phyloP scores from a whole-genome alignment of 108 stramenopile genomes.

The Schizochytrium sp. region DNA sequence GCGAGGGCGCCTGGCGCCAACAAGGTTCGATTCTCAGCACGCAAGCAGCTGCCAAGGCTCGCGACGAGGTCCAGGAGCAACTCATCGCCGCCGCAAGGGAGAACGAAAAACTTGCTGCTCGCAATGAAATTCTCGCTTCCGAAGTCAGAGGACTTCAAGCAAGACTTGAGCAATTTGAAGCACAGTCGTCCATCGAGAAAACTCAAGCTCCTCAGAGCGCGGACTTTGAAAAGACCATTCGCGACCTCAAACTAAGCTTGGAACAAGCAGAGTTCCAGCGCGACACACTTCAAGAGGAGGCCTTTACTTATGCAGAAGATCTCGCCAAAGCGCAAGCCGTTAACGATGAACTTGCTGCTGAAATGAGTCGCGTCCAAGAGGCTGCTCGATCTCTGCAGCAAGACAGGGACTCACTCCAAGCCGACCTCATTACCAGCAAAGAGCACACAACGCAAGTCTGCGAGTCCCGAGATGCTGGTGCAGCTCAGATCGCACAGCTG shows the following conservation, averaged over 20 bases:
- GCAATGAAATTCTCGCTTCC: neutral
- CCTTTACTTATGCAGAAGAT: neutral
- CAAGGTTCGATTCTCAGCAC: neutral
- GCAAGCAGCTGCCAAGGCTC: neutral
- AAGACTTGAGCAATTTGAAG: neutral
- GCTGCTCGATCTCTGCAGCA: no score
- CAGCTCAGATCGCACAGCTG: no score
- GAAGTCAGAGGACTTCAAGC: neutral
- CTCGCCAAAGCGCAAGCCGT: neutral
- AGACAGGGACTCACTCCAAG: no score
- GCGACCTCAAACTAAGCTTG: no score
- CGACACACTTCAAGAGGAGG: neutral
- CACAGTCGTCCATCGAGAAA: neutral
- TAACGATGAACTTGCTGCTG: neutral
- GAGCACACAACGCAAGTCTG: no score
- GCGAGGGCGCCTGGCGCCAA: neutral
- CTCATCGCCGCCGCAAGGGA: neutral
- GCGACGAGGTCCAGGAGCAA: neutral
- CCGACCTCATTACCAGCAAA: no score
- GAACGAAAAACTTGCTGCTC: neutral
- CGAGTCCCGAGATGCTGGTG: no score
- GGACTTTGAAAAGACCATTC: neutral
- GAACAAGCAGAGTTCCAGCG: neutral
- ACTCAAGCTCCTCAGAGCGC: neutral
- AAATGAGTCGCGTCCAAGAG: neutral